phyloP scores from a whole-genome alignment of 1,284 basidiomycete species.

The Leucoagaricus sp. region DNA sequence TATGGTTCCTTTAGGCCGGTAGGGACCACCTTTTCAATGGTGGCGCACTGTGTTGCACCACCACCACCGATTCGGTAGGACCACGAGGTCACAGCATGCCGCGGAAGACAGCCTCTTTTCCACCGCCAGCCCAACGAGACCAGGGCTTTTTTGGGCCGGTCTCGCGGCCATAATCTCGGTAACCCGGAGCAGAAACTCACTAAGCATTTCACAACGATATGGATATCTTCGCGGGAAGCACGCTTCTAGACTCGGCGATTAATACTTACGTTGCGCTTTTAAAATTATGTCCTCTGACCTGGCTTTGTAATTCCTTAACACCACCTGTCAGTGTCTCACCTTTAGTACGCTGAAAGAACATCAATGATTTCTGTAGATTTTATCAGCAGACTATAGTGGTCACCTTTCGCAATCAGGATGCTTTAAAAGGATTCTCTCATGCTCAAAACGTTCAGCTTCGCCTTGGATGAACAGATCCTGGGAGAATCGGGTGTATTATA shows the following conservation, averaged over 20 bases:
- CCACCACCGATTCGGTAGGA: not conserved
- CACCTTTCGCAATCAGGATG: not conserved
- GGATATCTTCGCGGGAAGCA: not conserved
- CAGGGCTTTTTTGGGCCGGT: not conserved
- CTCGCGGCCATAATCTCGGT: not conserved
- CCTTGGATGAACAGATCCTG: not conserved
- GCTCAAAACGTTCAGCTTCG: not conserved
- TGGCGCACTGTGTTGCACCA: no score
- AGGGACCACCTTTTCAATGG: no score
- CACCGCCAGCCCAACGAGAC: not conserved
- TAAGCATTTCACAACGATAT: conserved; percentile 1
- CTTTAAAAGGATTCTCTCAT: not conserved
- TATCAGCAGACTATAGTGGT: not conserved
- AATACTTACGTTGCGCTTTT: not conserved
- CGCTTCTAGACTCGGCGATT: conserved; percentile 7
- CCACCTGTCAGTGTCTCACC: not conserved
- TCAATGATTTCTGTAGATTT: not conserved
- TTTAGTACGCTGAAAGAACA: not conserved
- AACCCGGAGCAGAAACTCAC: not conserved
- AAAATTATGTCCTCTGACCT: not conserved
- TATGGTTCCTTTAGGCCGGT: no score
- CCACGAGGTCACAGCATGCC: not conserved
- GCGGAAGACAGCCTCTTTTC: not conserved
- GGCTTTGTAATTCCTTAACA: not conserved
- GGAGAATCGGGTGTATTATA: not conserved